These are phyloP conservation scores for Conticribra guillardii DNA, from an alignment of 108 stramenopile genomes.

Conservation along the genomic window DNA sequence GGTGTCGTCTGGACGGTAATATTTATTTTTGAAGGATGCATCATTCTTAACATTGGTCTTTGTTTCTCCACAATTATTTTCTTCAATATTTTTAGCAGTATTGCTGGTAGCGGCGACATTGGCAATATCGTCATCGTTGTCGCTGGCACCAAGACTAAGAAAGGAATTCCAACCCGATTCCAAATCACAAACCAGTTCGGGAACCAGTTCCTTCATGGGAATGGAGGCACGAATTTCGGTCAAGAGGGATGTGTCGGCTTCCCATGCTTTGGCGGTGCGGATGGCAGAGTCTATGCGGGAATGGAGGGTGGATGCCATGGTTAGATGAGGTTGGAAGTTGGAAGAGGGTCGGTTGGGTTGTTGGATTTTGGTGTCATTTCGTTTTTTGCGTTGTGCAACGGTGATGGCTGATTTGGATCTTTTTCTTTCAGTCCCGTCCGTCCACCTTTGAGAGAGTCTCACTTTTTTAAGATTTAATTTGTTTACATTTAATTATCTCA, in stretches of 20 bases:
- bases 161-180: slow-evolving; percentile 24
- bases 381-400: no score
- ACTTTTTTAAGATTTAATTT: no score
- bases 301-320: slow-evolving; percentile 36
- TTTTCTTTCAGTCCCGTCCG: no score
- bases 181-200: slow-evolving; percentile 36
- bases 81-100: not conserved
- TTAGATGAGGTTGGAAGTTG: not conserved
- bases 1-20: slow-evolving; percentile 35
- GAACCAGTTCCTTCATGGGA: slow-evolving; percentile 54
- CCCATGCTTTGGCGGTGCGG: slow-evolving; percentile 71
- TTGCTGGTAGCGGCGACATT: not conserved
- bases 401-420: no score
- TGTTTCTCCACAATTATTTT: not conserved
- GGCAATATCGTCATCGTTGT: not conserved
- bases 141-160: slow-evolving; percentile 2
- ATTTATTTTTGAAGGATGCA: slow-evolving; percentile 11
- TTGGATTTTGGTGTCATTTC: no score
- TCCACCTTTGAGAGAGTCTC: no score
- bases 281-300: slow-evolving; percentile 46
- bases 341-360: no score
- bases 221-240: slow-evolving; percentile 58
- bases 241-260: slow-evolving; percentile 53
- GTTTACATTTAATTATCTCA: no score
- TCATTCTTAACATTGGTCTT: not conserved